Evolutionary conservation across 805 yeast species (phyloP), one percentile per base, ranked within the genome.

Genomic region (Nakazawaea ishiwadae): DNA sequence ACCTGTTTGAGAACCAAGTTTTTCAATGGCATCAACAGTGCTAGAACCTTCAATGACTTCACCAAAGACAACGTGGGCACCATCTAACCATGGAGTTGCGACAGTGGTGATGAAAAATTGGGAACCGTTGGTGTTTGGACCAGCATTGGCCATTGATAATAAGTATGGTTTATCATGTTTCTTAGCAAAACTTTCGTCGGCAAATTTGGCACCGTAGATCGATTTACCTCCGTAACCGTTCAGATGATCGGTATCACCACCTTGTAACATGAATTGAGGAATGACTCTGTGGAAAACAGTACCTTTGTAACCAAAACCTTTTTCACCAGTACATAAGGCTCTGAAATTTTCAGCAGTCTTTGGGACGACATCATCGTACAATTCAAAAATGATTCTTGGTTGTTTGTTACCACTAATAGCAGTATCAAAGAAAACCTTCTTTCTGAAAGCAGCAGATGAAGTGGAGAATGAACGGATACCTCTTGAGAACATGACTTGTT

Each of bases 211-310:
- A 54, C 91, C 93, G 65, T 84, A 84, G 65, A 84, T 84, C 36
- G 89, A 82, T 66, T 80, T 81, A 63, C 98, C 98, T 63, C 98
- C 98, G 55, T 84, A 80, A 54, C 98, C 97, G 65, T 85, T 81
- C 66, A 86, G 83, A 68, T 72, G 67, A 61, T 88, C 84, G 69
- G 84, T 81, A 68, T 84, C 93, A 73, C 91, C 91, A 63, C 90
- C 97, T 76, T 90, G 98, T 63, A 91, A 74, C 98, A 90, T 90
- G 75, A 90, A 90, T 66, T 84, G 81, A 51, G 96, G 96, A 59
- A 89, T 89, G 51, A 90, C 95, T 74, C 96, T 84, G 87, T 90
- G 97, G 93, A 91, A 90, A 51, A 81, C 72, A 37, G 95, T 85
- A 57, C 74, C 77, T 62, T 81, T 81, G 78, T 81, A 89, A 47